Evolutionary conservation across 129 eudicot genomes (phyloP), one percentile per base, ranked within the genome.

Genomic region (Scalesia atractyloides): DNA sequence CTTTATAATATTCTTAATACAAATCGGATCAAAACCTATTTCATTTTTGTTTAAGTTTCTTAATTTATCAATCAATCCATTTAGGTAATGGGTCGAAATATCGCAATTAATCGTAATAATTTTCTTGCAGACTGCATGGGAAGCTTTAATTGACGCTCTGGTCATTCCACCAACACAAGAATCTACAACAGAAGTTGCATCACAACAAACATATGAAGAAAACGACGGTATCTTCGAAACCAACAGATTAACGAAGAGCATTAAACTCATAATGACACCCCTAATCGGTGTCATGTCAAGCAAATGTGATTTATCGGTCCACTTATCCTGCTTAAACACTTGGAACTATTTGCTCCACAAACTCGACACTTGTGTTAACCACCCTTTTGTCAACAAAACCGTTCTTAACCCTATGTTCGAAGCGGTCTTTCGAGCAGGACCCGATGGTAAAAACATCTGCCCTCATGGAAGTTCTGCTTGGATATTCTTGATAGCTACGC

Each of bases 341-440:
- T 93, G 98, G 98, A 87, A 84, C 69, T 87, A 93, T 82, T 80
- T 89, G n/a, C 90, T 93, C 14, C 92, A 93, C 66, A 93, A 87
- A 83, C 95, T 93, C 39, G 87, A 79, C 50, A 73, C 44, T 66
- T 76, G 47, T 13, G 80, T 86, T 16, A 82, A 78, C 76, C 76
- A 81, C 69, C 78, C 88, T 64, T 70, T 78, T 16, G 78, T 87
- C 53, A 48, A 82, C 17, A 77, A 74, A 73, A 66, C 67, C 18
- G 90, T 84, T 69, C 70, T 88, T 79, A 87, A 83, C 80, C 96
- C 98, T 22, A 84, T 93, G 61, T 57, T 85, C 2, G 84, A 89
- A 77, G 74, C 49, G 44, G 86, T 89, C 52, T 85, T 89, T 64
- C 80, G 41, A 50, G 72, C 22, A 46, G 84, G 87, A 68, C 95